Evolutionary conservation across 2,329 filamentous ascomycete genomes (phyloP), one percentile per base, ranked within the genome.

Genomic region (Sphaceloma murrayae): DNA sequence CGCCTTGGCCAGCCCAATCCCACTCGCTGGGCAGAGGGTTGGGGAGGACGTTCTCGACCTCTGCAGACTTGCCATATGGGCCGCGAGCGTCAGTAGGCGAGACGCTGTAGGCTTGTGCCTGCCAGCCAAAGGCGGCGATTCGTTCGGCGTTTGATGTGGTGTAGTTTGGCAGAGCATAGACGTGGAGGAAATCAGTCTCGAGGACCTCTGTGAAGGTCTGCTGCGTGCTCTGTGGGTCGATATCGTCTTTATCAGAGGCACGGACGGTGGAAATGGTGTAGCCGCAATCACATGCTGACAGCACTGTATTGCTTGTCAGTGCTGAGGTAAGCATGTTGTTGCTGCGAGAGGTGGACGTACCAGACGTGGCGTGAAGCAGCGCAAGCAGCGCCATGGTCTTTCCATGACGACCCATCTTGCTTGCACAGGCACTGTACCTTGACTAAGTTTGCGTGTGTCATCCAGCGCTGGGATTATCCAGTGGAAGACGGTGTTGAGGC

Each of bases 151-250:
- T 43, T 29, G 34, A 48, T 7, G 51, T 48, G 7, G 54, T 34
- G 54, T 45, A 34, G 18, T 32, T 45, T 11, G 67, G 62, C 34
- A 75, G 62, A 45, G 72, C 59, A 7, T 63, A 53, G 27, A 75
- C 56, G 48, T 75, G 74, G 2, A 77, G 64, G 56, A 88, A 88
- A 62, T 88, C 78, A 14, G 80, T 80, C 56, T 87, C 82, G 42
- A 85, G 61, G 8, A 78, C 57, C 48, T 87, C 77, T 2, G 80
- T 85, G 58, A 83, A 87, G 43, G 19, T 33, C 11, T 45, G 82
- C 56, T 30, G 67, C 62, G 34, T 61, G 54, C 5, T 54, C 47
- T 3, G 57, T 51, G 19, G 63, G 61, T 34, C 10, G 2, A 5
- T 8, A 8, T 19, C 11, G 9, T n/a, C 31, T 11, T 7, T 18